These are phyloP conservation scores for Tolypocladium nubicola DNA, from an alignment of 2,329 filamentous ascomycete species.

Conservation along the genomic window DNA sequence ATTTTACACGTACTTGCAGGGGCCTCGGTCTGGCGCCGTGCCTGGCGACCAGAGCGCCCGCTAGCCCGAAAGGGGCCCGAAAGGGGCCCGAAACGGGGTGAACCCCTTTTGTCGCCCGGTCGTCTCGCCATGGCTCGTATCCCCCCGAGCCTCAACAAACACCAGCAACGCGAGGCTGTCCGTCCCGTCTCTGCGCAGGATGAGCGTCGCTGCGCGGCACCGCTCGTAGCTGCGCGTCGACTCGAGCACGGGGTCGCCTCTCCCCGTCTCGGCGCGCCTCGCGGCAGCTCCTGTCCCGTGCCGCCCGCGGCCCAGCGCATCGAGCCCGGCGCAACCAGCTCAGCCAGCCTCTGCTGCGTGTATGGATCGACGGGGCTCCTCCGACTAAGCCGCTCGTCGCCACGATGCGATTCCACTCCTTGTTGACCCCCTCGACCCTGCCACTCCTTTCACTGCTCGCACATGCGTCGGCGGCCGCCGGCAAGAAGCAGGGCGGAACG, in stretches of 20 bases:
- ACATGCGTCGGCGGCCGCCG: neutral
- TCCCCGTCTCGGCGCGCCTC: neutral
- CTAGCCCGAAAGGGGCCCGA: neutral
- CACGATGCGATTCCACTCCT: neutral
- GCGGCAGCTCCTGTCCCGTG: neutral
- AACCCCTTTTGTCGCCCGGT: neutral
- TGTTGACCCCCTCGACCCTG: neutral
- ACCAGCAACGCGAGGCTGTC: neutral
- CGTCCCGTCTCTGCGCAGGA: neutral
- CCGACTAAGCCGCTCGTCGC: neutral
- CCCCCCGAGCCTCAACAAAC: neutral
- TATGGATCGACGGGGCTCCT: neutral
- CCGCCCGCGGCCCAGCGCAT: neutral
- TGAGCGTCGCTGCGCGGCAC: neutral
- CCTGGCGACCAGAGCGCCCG: neutral
- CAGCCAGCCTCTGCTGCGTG: neutral
- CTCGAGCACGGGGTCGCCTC: neutral
- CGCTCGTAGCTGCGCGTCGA: neutral
- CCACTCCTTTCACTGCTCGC: neutral
- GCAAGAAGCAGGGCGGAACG: slow-evolving; percentile 5
- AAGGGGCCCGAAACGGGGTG: neutral
- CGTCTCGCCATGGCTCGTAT: neutral
- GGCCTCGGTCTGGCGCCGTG: neutral
- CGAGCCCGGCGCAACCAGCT: neutral
- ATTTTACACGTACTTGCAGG: too few species aligned